Evolutionary conservation across 2,329 filamentous ascomycete species (phyloP), one percentile per base, ranked within the genome.

Genomic region (Claviceps cyperi): DNA sequence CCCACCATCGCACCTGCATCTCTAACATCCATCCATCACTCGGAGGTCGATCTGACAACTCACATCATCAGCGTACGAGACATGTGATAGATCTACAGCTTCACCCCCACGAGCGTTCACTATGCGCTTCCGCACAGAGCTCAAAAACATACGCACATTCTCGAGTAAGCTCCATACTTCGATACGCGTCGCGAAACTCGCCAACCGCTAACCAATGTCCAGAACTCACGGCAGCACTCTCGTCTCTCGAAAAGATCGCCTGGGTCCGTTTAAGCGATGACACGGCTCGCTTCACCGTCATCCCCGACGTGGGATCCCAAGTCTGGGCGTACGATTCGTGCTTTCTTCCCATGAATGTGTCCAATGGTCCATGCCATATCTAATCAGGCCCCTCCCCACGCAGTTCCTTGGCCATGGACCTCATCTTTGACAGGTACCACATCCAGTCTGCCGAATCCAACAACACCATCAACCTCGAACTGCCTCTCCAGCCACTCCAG

Each of bases 391-490:
- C 28, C 3, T 32, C 9, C 3, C 9, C 22, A 21, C 7, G 9
- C 54, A 80, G 77, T 41, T 77, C 75, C 44, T 68, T 82, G 24
- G 68, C 71, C 22, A 77, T 86, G 75, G 86, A 94, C 62, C 82
- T 88, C 58, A 88, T 98, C 59, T 97, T 98, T 66, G 77, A 89
- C 62, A 73, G 75, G 56, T 95, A 94, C 70, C 79, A 81, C 49
- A 82, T 97, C 57, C 84, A 95, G 64, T 95, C 90, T 47, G 86
- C 86, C 47, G 84, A 89, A 46, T 72, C 73, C 39, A 75, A 80
- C 65, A 95, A 95, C 67, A 86, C 89, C 49, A 96, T 98, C 69
- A 96, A 98, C 68, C 83, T 98, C 55, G 92, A 98, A 69, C 79
- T 98, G 1, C 89, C 92, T 24, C 80, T 97, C n/a, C 77, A 80